A percentile compares a stretch with the other conserved stretches of the same genome.
Conservation (phyloP, 306 rosid species). For the Prunus campanulata region DNA sequence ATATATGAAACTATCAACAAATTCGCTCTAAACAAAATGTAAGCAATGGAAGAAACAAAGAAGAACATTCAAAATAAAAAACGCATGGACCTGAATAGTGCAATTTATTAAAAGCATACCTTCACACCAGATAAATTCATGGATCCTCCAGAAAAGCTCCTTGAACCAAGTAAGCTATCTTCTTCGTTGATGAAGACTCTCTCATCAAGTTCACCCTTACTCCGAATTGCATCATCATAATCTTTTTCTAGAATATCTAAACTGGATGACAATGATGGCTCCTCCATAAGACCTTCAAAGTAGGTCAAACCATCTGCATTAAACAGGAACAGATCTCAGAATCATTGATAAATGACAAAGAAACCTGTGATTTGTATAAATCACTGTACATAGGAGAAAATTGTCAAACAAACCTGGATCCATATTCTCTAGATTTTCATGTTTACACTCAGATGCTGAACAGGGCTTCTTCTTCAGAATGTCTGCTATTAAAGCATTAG, state of each 20-base stretch:
- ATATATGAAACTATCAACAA: constrained; percentile 21
- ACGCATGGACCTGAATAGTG: neutral
- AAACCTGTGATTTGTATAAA: neutral
- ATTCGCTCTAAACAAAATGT: constrained; percentile 3
- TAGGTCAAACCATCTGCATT: constrained; percentile 77
- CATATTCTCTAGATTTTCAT: constrained; percentile 62
- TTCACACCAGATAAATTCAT: constrained; percentile 57
- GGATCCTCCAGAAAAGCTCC: constrained; percentile 72
- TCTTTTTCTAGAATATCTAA: constrained; percentile 73
- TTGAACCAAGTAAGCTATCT: constrained; percentile 84
- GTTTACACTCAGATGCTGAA: constrained; percentile 67
- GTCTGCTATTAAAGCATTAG: constrained; percentile 67
- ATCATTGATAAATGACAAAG: constrained; percentile 3
- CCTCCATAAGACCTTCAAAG: constrained; percentile 80
- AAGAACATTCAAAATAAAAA: neutral
- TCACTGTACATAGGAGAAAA: constrained; percentile 1
- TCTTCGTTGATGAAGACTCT: constrained; percentile 80
- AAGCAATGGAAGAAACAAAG: neutral
- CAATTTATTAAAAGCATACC: constrained; percentile 46
- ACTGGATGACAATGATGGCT: constrained; percentile 53
- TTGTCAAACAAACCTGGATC: constrained; percentile 56
- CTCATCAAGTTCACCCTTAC: constrained; percentile 85
- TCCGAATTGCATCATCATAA: constrained; percentile 57
- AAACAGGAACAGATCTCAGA: constrained; percentile 5
- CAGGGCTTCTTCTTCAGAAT: constrained; percentile 77